A percentile compares a stretch with the other conserved stretches of the same genome.
Conservation (phyloP, 2,329 filamentous ascomycete genomes). For the Pseudohalonectria lignicola region DNA sequence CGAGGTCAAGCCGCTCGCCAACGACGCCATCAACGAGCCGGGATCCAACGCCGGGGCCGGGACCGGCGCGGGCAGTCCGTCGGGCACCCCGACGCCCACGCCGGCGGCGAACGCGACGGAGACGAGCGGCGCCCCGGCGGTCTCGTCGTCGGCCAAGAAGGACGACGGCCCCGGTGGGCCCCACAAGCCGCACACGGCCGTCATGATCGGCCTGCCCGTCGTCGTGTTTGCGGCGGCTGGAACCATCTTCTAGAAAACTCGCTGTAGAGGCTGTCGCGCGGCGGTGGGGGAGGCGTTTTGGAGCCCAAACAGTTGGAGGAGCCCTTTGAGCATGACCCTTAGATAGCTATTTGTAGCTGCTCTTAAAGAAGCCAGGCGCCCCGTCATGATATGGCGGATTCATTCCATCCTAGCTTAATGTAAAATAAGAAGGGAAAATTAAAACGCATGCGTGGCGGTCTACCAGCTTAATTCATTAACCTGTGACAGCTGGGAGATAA, state of each 20-base stretch:
- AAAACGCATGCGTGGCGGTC: too few relatives aligned
- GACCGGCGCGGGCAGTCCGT: not conserved
- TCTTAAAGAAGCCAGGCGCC: too few relatives aligned
- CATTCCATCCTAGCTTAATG: too few relatives aligned
- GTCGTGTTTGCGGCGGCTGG: not conserved
- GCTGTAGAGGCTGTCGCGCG: too few relatives aligned
- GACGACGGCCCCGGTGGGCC: not conserved
- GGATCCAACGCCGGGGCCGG: slow-evolving; percentile 25
- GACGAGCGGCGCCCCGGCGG: not conserved
- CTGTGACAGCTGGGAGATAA: too few relatives aligned
- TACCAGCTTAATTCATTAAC: too few relatives aligned
- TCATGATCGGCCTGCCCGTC: not conserved
- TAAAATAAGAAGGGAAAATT: too few relatives aligned
- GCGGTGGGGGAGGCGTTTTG: too few relatives aligned
- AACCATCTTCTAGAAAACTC: not conserved
- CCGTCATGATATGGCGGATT: too few relatives aligned
- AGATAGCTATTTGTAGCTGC: too few relatives aligned
- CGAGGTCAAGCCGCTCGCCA: slow-evolving; percentile 32
- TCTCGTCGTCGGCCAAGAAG: not conserved
- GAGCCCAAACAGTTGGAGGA: too few relatives aligned
- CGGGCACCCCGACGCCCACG: not conserved
- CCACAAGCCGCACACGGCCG: not conserved
- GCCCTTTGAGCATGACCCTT: too few relatives aligned
- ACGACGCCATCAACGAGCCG: slow-evolving; percentile 32
- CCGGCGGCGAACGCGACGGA: not conserved